Evolutionary conservation across 768 basidiomycete species (phyloP).

Genomic region (Psilocybe cyanescens): DNA sequence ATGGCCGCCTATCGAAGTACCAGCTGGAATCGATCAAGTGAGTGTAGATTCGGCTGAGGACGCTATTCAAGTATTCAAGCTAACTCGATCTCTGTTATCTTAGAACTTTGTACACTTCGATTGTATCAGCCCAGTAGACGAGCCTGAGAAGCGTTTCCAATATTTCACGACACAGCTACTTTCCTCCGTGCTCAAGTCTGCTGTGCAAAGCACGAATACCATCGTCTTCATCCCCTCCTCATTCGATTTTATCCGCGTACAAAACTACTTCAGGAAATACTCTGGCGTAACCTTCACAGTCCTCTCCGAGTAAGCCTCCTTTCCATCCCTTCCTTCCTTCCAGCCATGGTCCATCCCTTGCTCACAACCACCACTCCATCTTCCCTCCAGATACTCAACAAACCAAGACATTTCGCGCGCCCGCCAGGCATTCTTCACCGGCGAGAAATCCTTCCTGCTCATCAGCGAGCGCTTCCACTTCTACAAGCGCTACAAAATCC

Average conservation of each 20-base stretch:
- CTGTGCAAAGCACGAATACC: conserved; percentile 89
- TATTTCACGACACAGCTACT: conserved; percentile 90
- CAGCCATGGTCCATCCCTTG: not conserved
- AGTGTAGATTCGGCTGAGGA: conserved; percentile 22
- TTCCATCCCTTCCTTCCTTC: not conserved
- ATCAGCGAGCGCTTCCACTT: conserved; percentile 99
- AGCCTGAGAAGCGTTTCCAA: conserved; percentile 85
- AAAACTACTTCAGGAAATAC: conserved; percentile 82
- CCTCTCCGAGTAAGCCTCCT: conserved; percentile 78
- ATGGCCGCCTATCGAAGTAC: conserved; percentile 79
- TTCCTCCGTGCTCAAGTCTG: conserved; percentile 85
- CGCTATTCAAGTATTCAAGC: not conserved
- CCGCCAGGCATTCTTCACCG: conserved; percentile 89
- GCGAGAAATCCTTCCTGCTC: conserved; percentile 84
- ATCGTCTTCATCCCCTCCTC: conserved; percentile 92
- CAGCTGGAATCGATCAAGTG: conserved; percentile 84
- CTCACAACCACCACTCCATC: conserved; percentile 3
- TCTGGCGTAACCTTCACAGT: conserved; percentile 75
- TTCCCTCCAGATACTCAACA: conserved; percentile 73
- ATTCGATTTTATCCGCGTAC: conserved; percentile 93
- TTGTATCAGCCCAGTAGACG: conserved; percentile 68
- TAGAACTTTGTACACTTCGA: conserved; percentile 82
- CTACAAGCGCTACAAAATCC: conserved; percentile 92
- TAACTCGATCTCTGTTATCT: not conserved
- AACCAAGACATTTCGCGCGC: conserved; percentile 95